These are phyloP conservation scores for Apophysomyces trapeziformis DNA, from an alignment of 371 early-diverging fungal genomes.

Conservation along the genomic window DNA sequence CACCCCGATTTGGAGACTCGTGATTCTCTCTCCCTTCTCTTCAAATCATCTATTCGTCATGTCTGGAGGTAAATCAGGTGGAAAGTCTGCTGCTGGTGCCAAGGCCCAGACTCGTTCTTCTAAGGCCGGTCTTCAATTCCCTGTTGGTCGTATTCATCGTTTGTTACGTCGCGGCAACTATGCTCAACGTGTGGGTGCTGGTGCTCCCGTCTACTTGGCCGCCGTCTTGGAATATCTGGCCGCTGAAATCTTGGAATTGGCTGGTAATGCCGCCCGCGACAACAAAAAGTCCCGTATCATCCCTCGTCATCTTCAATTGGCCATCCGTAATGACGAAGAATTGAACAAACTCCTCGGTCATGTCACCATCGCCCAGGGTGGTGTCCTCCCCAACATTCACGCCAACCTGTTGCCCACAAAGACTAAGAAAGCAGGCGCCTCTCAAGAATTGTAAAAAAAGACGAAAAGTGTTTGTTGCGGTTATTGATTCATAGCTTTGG, in stretches of 20 bases:
- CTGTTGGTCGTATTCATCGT: constrained; percentile 41
- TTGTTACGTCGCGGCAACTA: too few relatives aligned
- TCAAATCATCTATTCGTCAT: constrained; percentile 25
- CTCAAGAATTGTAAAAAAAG: constrained; percentile 36
- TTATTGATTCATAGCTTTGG: too few relatives aligned
- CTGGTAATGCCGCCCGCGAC: constrained; percentile 75
- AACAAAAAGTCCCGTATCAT: constrained; percentile 78
- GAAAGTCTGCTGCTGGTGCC: constrained; percentile 58
- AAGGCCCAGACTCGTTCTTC: constrained; percentile 72
- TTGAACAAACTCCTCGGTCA: constrained; percentile 90
- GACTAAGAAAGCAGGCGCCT: constrained; percentile 64
- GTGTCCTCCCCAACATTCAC: constrained; percentile 79
- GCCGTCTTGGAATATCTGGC: constrained; percentile 94
- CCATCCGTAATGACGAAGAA: constrained; percentile 95
- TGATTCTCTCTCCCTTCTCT: constrained; percentile 19
- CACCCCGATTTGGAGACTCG: neutral
- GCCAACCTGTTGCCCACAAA: constrained; percentile 68
- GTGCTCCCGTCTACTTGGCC: constrained; percentile 77
- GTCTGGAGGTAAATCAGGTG: constrained; percentile 22
- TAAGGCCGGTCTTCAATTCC: constrained; percentile 94
- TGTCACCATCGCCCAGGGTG: constrained; percentile 50
- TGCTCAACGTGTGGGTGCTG: too few relatives aligned
- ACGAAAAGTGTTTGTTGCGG: too few relatives aligned
- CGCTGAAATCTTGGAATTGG: constrained; percentile 94
- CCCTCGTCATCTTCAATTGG: constrained; percentile 85